Percentiles rank a stretch among this genome's conserved stretches.
These are phyloP conservation scores for Aureoboletus auriporus DNA, from an alignment of 768 basidiomycete genomes.

Conservation along the genomic window DNA sequence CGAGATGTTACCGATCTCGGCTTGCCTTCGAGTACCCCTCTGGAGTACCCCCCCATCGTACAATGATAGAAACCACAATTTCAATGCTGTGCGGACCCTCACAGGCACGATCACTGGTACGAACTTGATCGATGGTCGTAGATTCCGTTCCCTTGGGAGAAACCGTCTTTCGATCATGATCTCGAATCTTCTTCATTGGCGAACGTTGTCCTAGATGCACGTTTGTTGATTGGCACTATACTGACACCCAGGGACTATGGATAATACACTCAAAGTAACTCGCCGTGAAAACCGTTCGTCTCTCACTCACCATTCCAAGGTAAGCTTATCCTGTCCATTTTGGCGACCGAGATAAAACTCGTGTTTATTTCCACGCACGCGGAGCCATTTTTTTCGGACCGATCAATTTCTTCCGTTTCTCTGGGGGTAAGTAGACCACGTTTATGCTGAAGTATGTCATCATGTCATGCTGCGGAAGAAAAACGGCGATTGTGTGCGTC, in stretches of 20 bases:
- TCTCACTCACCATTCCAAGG: conserved; percentile 6
- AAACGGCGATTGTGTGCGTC: too few relatives aligned
- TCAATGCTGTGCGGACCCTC: too few relatives aligned
- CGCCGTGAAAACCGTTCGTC: conserved; percentile 16
- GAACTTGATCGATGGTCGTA: conserved; percentile 19
- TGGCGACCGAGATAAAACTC: conserved; percentile 15
- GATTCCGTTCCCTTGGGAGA: conserved; percentile 14
- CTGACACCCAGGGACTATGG: too few relatives aligned
- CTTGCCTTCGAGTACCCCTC: too few relatives aligned
- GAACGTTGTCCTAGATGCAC: conserved; percentile 9
- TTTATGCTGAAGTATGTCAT: conserved; percentile 16
- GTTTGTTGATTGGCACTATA: too few relatives aligned
- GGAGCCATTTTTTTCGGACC: conserved; percentile 20
- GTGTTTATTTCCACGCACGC: conserved; percentile 8
- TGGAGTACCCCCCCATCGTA: conserved; percentile 8
- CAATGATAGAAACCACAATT: conserved; percentile 17
- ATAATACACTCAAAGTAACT: background rate
- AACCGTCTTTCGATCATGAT: conserved; percentile 18
- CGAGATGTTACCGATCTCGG: too few relatives aligned
- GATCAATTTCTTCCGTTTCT: conserved; percentile 14
- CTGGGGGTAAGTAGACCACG: conserved; percentile 13
- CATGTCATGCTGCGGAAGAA: too few relatives aligned
- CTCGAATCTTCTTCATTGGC: conserved; percentile 17
- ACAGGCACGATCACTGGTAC: conserved; percentile 17
- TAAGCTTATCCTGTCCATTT: conserved; percentile 1